Conservation (phyloP, 768 basidiomycete species). For the Hericium rajendrae region DNA sequence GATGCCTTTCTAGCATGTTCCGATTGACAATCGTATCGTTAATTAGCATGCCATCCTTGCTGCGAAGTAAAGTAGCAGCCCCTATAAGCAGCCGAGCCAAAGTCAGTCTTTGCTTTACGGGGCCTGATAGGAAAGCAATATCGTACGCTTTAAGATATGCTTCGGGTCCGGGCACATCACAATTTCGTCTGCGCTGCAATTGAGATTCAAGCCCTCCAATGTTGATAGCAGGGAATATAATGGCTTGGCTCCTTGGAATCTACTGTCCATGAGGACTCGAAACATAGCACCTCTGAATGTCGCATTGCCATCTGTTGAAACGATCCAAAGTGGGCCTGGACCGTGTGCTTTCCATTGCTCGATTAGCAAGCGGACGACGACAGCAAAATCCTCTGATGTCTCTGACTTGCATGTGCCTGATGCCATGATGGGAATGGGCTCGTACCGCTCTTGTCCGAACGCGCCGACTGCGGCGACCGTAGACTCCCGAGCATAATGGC, state of each 20-base stretch:
- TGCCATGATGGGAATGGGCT: neutral
- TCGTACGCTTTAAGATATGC: neutral
- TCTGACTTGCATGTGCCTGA: neutral
- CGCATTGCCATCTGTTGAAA: neutral
- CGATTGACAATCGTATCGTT: neutral
- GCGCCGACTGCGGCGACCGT: neutral
- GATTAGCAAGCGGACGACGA: neutral
- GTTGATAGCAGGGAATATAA: neutral
- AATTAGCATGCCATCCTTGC: neutral
- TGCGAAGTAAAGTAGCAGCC: neutral
- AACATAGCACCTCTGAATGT: neutral
- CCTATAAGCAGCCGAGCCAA: no score
- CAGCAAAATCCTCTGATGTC: neutral
- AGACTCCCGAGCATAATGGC: neutral
- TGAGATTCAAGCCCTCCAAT: neutral
- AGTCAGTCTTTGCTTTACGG: no score
- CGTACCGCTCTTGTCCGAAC: neutral
- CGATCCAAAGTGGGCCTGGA: neutral
- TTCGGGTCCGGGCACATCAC: neutral
- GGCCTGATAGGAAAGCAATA: neutral
- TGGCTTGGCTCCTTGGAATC: neutral
- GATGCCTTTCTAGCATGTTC: neutral
- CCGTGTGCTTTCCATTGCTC: neutral
- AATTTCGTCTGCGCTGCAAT: neutral
- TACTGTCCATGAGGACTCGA: neutral